phyloP scores from a whole-genome alignment of 148 eudicot species.

The Talinum fruticosum region DNA sequence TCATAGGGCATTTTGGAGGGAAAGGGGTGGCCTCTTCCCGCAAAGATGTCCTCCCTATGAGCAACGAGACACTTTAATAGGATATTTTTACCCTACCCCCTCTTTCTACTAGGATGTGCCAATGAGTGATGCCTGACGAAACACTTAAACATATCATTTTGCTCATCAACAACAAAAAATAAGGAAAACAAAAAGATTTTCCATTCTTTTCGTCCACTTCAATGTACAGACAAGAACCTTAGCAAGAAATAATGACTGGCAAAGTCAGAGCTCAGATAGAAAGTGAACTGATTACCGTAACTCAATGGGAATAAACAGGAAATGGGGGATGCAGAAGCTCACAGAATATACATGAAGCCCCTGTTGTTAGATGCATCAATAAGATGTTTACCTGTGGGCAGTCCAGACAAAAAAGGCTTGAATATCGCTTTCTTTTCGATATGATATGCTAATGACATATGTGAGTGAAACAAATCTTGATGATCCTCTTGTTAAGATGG shows the following conservation, averaged over 20 bases:
- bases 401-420: no score
- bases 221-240: not conserved
- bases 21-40: no score
- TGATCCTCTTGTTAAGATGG: not conserved
- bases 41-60: no score
- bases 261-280: not conserved
- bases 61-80: no score
- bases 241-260: not conserved
- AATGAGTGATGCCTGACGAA: no score
- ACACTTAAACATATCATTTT: no score
- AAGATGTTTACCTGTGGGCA: not conserved
- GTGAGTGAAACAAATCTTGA: not conserved
- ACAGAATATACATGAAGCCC: not conserved
- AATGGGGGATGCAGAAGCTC: not conserved
- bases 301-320: not conserved
- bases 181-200: no score
- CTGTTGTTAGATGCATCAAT: not conserved
- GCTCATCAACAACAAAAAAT: no score
- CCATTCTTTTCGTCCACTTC: not conserved
- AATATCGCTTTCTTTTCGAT: not conserved
- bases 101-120: no score
- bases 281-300: not conserved
- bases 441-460: not conserved
- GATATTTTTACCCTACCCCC: no score
- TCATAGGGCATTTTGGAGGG: no score